Evolutionary conservation across 768 basidiomycete species (phyloP), one percentile per base, ranked within the genome.

Genomic region (Mycena floridula): DNA sequence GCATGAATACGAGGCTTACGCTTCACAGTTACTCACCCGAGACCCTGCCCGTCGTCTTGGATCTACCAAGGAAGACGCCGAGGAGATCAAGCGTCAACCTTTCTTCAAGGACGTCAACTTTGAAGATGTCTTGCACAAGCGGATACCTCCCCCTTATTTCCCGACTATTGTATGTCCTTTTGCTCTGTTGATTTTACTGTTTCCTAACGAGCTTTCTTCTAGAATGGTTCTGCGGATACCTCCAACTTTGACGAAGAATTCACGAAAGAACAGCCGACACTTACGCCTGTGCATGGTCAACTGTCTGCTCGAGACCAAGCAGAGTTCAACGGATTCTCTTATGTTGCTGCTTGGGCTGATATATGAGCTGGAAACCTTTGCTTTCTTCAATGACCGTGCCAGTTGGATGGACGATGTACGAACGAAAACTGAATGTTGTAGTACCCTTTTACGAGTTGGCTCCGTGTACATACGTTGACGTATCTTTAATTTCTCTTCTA

Each of bases 41-140:
- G 95, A 99, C 57, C 94, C 96, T 23, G 61, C 67, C 21, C 89
- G 91, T 23, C 89, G 96, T 46, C 76, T 99, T 8, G 96, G 96
- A 24, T 88, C 93, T 21, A 83, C 82, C 15, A 89, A 92, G 59
- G 80, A 81, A 47, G 96, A 98, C 54, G 96, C 96, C 1, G 89
- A 91, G 56, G 95, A 97, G 55, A 95, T 99, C 70, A 99, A 99
- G 68, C 76, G 80, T 44, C 96, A 98, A 59, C 82, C 92, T 3
- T 99, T 98, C 81, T 99, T 99, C 78, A 93, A 94, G 65, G 96
- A 98, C 61, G 89, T 95, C 40, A 97, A 68, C 68, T 99, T 86
- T 62, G 96, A 98, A 52, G 95, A 97, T 63, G 88, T 99, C n/a
- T 62, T 95, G 52, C 76, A 96, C 70, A 98, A 98, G 66, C 89